Conservation (phyloP, 345 rosid species). For the Citrus mangshanensis region DNA sequence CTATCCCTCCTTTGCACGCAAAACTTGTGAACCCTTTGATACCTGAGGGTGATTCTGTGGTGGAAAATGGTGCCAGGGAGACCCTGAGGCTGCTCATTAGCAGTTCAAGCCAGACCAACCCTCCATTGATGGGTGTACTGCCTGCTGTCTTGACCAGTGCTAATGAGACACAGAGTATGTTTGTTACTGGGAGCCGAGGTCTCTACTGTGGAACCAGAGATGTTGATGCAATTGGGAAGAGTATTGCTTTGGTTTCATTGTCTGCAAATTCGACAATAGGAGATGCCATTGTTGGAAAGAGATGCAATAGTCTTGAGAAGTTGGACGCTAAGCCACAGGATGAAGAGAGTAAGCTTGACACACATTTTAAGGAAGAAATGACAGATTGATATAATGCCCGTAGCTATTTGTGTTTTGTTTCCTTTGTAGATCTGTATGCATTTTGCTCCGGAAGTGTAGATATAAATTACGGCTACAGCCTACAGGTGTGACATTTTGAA, state of each 20-base stretch:
- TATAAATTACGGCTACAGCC: conserved; percentile 24
- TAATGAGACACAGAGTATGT: conserved; percentile 35
- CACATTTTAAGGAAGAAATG: conserved; percentile 18
- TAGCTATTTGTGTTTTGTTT: background rate
- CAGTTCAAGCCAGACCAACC: conserved; percentile 50
- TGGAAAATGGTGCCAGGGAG: conserved; percentile 93
- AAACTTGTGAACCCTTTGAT: conserved; percentile 54
- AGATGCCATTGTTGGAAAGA: conserved; percentile 5
- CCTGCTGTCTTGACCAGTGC: conserved; percentile 39
- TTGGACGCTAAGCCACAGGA: conserved; percentile 9
- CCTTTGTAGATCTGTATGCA: conserved; percentile 8
- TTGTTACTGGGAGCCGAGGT: conserved; percentile 60
- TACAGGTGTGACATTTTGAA: conserved; percentile 26
- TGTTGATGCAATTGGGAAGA: conserved; percentile 33
- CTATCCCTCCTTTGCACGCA: conserved; percentile 60
- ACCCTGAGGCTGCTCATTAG: conserved; percentile 77
- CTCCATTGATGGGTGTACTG: conserved; percentile 46
- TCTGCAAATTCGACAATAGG: conserved; percentile 23
- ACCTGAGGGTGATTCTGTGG: conserved; percentile 52
- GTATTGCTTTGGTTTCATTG: conserved; percentile 45
- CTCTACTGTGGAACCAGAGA: conserved; percentile 56
- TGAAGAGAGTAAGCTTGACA: conserved; percentile 1
- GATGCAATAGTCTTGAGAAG: conserved; percentile 1
- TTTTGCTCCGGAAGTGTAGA: conserved; percentile 8
- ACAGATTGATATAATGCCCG: background rate